Base-by-base conservation (phyloP, 2,329 filamentous ascomycete genomes). In the Beauveria australis region DNA sequence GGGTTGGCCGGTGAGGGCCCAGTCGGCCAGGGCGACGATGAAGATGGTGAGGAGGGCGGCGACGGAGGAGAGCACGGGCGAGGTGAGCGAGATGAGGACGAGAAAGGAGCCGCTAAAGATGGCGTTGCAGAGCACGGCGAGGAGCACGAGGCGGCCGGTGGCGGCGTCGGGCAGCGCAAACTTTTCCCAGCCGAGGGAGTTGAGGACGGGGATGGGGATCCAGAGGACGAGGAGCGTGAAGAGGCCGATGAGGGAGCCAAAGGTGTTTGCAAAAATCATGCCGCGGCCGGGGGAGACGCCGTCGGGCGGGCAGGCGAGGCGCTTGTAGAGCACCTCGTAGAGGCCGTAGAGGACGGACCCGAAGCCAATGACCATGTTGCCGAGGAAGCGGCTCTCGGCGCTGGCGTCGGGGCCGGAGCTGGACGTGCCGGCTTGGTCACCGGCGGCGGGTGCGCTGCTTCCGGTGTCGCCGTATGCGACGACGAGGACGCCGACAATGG, bases 261-360 rank as follows among this genome's bases (percentile, higher is more conserved):
- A 94, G 0, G 89, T 88, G 72, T 96, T 97, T 68, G 94, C 92
- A 67, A 99, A 97, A 63, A 97, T 87, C 80, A 96, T 94, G 67
- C 92, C 92, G n/a, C 92, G 86, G n/a, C 83, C 85, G 0, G 94
- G 85, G 48, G 84, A 88, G 59, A 87, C 89, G 54, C 92, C 92
- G 66, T 97, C 92, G 0, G 94, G 94, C 12, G 94, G 94, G 71
- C 94, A 99, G 16, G 93, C 93, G 62, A 87, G 86, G 62, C 88
- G 87, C 79, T 99, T 99, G 78, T 99, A 99, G 44, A 99, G 75
- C 6, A 99, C 94, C 74, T 99, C 94, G 74, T 99, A 99, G 53
- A 99, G 86, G 1, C 94, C 94, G 73, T 99, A 99, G 19, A 99
- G 81, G 7, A 99, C 87, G 65, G 89, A 94, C 10, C 94, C 94